Conservation (phyloP, 768 basidiomycete species). For the Epithele typhae region DNA sequence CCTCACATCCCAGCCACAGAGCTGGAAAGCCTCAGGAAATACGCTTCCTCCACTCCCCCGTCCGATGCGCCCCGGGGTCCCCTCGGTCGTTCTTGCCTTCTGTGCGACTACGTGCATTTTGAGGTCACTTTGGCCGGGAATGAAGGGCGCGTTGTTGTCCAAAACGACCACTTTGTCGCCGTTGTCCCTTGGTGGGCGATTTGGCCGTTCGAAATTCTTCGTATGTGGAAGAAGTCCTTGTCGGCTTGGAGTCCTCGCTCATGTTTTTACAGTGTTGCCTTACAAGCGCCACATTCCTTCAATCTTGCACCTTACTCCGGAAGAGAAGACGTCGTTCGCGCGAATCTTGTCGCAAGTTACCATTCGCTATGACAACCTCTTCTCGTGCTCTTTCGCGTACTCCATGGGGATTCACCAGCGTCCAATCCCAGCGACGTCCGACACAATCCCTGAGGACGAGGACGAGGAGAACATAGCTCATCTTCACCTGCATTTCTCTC, state of each 20-base stretch:
- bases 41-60: constrained; percentile 34
- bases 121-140: constrained; percentile 45
- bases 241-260: background rate
- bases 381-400: constrained; percentile 86
- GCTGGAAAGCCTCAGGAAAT: constrained; percentile 49
- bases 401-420: constrained; percentile 94
- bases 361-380: constrained; percentile 73
- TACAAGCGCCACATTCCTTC: constrained; percentile 76
- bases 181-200: constrained; percentile 94
- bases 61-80: constrained; percentile 50
- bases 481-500: constrained; percentile 83
- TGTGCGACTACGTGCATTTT: constrained; percentile 75
- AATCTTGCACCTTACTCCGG: constrained; percentile 50
- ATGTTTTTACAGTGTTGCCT: constrained; percentile 53
- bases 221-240: constrained; percentile 32
- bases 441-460: constrained; percentile 25
- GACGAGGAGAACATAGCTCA: constrained; percentile 60
- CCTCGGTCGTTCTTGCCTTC: constrained; percentile 56
- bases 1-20: constrained; percentile 71
- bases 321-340: constrained; percentile 64
- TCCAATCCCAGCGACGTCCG: constrained; percentile 43
- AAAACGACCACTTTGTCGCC: constrained; percentile 76
- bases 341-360: constrained; percentile 61
- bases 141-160: constrained; percentile 59
- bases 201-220: constrained; percentile 86